Conservation (phyloP, 2,329 filamentous ascomycete species). For the Pseudogymnoascus sp. region DNA sequence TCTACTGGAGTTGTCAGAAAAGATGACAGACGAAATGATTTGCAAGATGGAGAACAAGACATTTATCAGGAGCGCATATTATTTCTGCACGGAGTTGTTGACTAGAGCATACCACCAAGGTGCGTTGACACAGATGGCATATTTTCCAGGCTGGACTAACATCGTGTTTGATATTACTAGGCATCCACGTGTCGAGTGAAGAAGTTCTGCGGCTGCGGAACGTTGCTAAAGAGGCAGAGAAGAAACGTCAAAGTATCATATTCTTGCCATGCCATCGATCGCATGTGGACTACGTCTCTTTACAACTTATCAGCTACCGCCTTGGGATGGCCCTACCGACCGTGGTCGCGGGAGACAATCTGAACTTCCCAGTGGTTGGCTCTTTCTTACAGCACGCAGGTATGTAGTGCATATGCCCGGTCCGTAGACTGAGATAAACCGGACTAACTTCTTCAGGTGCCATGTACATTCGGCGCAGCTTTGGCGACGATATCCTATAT, state of each 20-base stretch:
- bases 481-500: constrained; percentile 87
- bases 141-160: neutral
- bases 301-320: constrained; percentile 93
- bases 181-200: constrained; percentile 89
- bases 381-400: constrained; percentile 88
- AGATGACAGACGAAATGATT: constrained; percentile 91
- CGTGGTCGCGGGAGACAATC: constrained; percentile 89
- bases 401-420: constrained; percentile 22
- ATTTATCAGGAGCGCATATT: constrained; percentile 90
- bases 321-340: constrained; percentile 82
- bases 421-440: neutral
- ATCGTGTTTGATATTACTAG: constrained; percentile 24
- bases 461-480: constrained; percentile 91
- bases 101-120: constrained; percentile 94
- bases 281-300: constrained; percentile 90
- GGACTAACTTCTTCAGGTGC: constrained; percentile 44
- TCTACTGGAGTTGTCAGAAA: constrained; percentile 73
- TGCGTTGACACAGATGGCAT: constrained; percentile 20
- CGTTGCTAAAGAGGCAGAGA: constrained; percentile 74
- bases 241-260: constrained; percentile 89
- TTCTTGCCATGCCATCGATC: constrained; percentile 92
- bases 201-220: constrained; percentile 77
- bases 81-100: constrained; percentile 76
- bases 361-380: constrained; percentile 88
- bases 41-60: constrained; percentile 96